Evolutionary conservation across 164 flowering plant genomes (phyloP).

Genomic region (Kalanchoe fedtschenkoi): DNA sequence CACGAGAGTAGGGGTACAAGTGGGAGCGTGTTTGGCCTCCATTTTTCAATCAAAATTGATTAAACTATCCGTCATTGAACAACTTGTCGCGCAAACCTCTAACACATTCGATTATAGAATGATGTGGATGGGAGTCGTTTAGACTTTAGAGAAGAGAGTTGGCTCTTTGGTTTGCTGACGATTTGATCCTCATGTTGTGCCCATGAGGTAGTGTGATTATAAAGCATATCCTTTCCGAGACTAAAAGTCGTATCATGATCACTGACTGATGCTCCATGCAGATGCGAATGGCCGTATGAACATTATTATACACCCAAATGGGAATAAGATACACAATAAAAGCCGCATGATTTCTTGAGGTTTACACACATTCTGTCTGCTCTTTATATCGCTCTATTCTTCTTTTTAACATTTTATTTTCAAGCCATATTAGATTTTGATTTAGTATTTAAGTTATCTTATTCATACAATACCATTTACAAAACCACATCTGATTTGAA

Average conservation of each 20-base stretch:
- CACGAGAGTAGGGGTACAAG: slow-evolving; percentile 3
- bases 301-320: background rate
- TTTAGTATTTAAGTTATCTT: too few relatives aligned
- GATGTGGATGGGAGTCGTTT: background rate
- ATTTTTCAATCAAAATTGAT: background rate
- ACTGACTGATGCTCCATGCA: background rate
- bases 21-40: slow-evolving; percentile 1
- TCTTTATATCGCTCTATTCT: too few relatives aligned
- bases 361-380: too few relatives aligned
- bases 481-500: too few relatives aligned
- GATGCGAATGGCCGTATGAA: background rate
- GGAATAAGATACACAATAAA: background rate
- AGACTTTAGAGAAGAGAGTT: background rate
- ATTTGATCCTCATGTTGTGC: slow-evolving; percentile 3
- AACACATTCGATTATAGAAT: background rate
- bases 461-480: too few relatives aligned
- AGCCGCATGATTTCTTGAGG: background rate
- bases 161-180: background rate
- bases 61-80: background rate
- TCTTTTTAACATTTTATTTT: too few relatives aligned
- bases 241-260: slow-evolving; percentile 1
- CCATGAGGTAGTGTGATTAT: slow-evolving; percentile 1
- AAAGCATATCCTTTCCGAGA: slow-evolving; percentile 5
- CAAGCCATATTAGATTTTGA: too few relatives aligned
- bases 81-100: background rate